Base-by-base conservation (phyloP, 1,139 yeast genomes). In the Sugiyamaella japonica region DNA sequence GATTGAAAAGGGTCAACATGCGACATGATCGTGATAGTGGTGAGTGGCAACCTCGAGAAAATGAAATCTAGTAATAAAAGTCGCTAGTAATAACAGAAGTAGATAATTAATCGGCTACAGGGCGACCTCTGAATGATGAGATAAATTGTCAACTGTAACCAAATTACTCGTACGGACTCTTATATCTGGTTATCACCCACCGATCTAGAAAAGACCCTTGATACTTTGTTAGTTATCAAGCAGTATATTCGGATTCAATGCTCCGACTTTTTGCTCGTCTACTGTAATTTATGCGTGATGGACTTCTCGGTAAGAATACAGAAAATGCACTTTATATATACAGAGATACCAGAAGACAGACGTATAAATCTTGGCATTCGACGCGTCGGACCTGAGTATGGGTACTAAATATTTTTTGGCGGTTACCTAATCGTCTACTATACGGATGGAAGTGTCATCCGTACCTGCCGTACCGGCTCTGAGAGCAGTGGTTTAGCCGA, bases 1-100 rank as follows among this genome's bases (percentile, higher is more conserved):
- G 44, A 42, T 23, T 56, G 59, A 47, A 68, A 67, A 16, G 70
- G 70, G 48, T 63, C 65, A 40, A 64, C 63, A 58, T 60, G 62
- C 13, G 59, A 44, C 59, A 57, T 59, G 29, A 12, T 48, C 9
- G 16, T 25, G 38, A 34, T n/a, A n/a, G 16, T 29, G 34, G 9
- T 12, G 34, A n/a, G 25, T 40, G 44, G 25, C 10, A 23, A n/a
- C 32, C 15, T 5, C 34, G 34, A 29, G 25, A 3, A 20, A 20
- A 20, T 20, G 3, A 20, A 20, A 20, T 20, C 25, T 20, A 20
- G 6, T 20, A n/a, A n/a, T n/a, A n/a, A n/a, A n/a, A n/a, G n/a
- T n/a, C n/a, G n/a, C n/a, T n/a, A n/a, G n/a, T 20, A 20, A 20
- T 20, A 20, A 20, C 6, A 20, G 25, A 20, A 20, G n/a, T n/a